Evolutionary conservation across 371 early-diverging fungal genomes (phyloP).

Genomic region (Mucor circinelloides): DNA sequence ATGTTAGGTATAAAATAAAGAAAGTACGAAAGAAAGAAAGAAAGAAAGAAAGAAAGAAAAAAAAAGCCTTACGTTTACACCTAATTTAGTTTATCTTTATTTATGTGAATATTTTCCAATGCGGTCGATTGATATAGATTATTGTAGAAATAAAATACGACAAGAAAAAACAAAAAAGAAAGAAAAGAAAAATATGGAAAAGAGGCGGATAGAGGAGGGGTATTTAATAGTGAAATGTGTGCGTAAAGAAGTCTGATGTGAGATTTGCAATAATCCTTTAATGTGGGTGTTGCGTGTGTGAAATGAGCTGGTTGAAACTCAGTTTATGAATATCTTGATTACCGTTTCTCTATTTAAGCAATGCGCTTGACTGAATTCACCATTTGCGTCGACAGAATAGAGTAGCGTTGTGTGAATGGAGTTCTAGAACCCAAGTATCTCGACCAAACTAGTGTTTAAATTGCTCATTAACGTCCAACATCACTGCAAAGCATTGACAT

Average conservation of each 20-base stretch:
- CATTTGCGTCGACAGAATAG: constrained; percentile 8
- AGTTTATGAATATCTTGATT: background rate
- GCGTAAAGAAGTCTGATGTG: background rate
- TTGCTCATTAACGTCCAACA: background rate
- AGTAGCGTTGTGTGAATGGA: constrained; percentile 8
- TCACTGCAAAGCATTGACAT: background rate
- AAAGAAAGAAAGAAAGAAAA: background rate
- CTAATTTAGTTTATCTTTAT: background rate
- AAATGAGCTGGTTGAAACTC: background rate
- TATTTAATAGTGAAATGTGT: background rate
- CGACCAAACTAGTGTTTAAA: constrained; percentile 12
- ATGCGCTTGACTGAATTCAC: constrained; percentile 19
- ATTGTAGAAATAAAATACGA: background rate
- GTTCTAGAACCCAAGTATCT: constrained; percentile 12
- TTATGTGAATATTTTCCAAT: background rate
- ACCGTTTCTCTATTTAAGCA: background rate
- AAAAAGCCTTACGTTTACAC: background rate
- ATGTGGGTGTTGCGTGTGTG: background rate
- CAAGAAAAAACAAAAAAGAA: background rate
- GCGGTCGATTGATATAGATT: background rate
- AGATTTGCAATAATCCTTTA: background rate
- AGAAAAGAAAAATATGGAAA: background rate
- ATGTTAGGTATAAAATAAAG: background rate
- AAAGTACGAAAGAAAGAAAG: no score
- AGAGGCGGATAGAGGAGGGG: background rate